These are phyloP conservation scores for Canavalia ensiformis DNA, from an alignment of 306 rosid species.

Conservation along the genomic window DNA sequence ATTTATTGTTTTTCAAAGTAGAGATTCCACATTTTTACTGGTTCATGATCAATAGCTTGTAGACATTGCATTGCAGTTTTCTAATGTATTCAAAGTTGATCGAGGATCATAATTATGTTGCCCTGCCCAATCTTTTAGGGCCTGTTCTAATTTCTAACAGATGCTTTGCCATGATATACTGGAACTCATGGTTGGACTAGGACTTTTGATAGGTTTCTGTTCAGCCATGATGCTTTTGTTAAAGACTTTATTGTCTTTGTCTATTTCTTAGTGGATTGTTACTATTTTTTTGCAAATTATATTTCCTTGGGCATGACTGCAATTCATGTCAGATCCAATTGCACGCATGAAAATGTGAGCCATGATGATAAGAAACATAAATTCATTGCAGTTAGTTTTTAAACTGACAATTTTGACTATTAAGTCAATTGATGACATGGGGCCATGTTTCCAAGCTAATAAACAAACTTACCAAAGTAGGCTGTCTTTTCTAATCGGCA, in stretches of 20 bases:
- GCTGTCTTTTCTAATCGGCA: background rate
- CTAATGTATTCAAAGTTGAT: conserved; percentile 22
- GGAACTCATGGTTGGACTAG: conserved; percentile 29
- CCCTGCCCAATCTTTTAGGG: background rate
- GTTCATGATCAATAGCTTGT: background rate
- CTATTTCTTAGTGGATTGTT: conserved; percentile 6
- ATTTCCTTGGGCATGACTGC: conserved; percentile 1
- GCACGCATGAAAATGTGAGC: background rate
- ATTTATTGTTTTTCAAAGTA: background rate
- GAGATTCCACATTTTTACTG: background rate
- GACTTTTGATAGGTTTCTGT: background rate
- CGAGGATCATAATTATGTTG: background rate
- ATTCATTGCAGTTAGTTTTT: conserved; percentile 3
- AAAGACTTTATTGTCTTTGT: background rate
- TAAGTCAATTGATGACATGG: background rate
- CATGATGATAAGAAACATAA: conserved; percentile 14
- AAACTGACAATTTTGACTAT: conserved; percentile 6
- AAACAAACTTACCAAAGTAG: conserved; percentile 8
- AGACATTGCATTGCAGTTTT: background rate
- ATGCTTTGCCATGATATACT: conserved; percentile 14
- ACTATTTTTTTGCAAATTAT: background rate
- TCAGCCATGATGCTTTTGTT: conserved; percentile 11
- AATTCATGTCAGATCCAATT: conserved; percentile 18
- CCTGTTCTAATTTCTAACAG: conserved; percentile 14
- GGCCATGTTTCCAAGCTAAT: background rate